Evolutionary conservation across 495 filamentous ascomycete species (phyloP).

Genomic region (Echria macrotheca): DNA sequence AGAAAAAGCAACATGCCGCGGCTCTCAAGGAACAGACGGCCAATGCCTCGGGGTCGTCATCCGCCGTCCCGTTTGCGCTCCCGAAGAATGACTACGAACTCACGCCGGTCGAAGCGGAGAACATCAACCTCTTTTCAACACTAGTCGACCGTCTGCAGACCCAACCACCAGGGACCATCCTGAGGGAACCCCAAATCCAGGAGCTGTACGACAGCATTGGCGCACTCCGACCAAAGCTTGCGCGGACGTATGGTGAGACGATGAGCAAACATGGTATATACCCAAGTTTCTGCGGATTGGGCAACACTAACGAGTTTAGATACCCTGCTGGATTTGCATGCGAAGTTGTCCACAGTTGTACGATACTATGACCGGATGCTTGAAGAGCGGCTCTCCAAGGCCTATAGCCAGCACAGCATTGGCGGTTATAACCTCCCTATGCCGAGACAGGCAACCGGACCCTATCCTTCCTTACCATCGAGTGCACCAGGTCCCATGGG

Average conservation of each 20-base stretch:
- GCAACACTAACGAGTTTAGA: constrained; percentile 43
- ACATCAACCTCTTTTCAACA: constrained; percentile 93
- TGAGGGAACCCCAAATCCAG: constrained; percentile 94
- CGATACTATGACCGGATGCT: constrained; percentile 99
- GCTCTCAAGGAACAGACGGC: constrained; percentile 68
- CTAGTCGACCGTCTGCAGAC: constrained; percentile 92
- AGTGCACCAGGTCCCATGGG: constrained; percentile 46
- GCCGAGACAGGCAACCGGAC: constrained; percentile 50
- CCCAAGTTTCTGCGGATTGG: too few relatives aligned
- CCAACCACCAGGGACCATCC: constrained; percentile 89
- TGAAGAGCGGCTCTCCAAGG: constrained; percentile 86
- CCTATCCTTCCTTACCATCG: constrained; percentile 61
- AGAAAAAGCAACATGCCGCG: constrained; percentile 84
- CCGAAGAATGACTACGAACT: constrained; percentile 93
- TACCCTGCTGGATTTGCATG: constrained; percentile 86
- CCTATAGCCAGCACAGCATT: constrained; percentile 76
- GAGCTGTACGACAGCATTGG: constrained; percentile 97
- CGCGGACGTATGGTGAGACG: constrained; percentile 94
- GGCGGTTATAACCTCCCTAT: constrained; percentile 47
- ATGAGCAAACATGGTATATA: constrained; percentile 98
- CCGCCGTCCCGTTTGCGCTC: constrained; percentile 43
- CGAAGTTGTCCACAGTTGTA: constrained; percentile 92
- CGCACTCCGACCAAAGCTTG: constrained; percentile 83
- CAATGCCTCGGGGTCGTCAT: constrained; percentile 29
- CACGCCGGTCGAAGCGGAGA: constrained; percentile 88